Base-by-base conservation (phyloP, 1,284 basidiomycete species). In the Cutaneotrichosporon cutaneum region DNA sequence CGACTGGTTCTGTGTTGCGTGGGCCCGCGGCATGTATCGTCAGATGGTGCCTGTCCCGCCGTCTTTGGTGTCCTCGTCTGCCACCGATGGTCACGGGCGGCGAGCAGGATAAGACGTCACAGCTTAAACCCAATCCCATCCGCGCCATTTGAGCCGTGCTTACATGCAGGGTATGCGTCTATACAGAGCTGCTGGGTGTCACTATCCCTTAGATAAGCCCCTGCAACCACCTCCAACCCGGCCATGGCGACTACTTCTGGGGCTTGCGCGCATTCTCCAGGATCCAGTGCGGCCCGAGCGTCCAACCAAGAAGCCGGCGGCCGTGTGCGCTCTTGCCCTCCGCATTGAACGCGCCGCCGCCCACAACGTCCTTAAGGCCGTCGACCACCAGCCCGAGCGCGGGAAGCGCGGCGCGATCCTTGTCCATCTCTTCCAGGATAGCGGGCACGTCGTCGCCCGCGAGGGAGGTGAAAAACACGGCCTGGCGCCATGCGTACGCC, bases 401-500 rank as follows among this genome's bases (percentile, higher is more conserved):
- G 11, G 50, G 60, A 2, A 51, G 32, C 3, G 39, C 50, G 11
- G 30, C 18, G 13, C 27, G 26, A 9, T 54, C 44, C 33, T 44
- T 35, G 32, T 32, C 39, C 7, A 44, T 26, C 7, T 48, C 36
- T 24, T 30, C 27, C 6, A 56, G 24, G 26, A 61, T 52, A 21
- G 7, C 22, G 16, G 27, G 1, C 11, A 45, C 48, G 4, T 11
- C 54, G 1, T 13, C 30, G 22, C 10, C 39, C n/a, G 55, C 55
- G 26, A 48, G 35, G 8, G 53, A 44, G 1, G 57, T 47, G 47
- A 58, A 62, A 47, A 62, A 62, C 26, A 62, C 33, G 11, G 53
- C 53, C 24, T 62, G 61, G 8, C 61, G 61, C 61, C 52, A 56
- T 4, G 61, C 61, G 22, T 58, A 62, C 8, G 61, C 61, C 8